Evolutionary conservation across 148 eudicot species (phyloP).

Genomic region (Heliamphora exappendiculata): DNA sequence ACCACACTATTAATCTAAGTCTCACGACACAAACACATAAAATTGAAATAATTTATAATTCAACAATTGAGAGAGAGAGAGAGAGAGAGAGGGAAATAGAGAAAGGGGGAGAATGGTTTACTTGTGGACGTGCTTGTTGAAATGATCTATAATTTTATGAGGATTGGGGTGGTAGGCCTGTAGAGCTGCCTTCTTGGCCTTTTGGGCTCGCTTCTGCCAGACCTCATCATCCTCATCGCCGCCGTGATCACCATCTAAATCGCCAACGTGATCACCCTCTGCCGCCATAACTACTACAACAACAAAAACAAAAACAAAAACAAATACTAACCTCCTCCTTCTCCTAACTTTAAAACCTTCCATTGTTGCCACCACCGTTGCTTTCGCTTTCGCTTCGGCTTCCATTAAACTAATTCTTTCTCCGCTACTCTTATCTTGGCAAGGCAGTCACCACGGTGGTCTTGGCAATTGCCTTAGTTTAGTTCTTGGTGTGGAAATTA

Average conservation of each 20-base stretch:
- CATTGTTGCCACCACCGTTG: neutral
- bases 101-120: conserved; percentile 8
- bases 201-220: conserved; percentile 34
- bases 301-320: conserved; percentile 24
- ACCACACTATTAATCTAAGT: too few relatives aligned
- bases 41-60: too few relatives aligned
- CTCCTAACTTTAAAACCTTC: conserved; percentile 12
- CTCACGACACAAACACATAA: too few relatives aligned
- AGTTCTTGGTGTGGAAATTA: neutral
- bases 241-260: conserved; percentile 29
- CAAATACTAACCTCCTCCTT: too few relatives aligned
- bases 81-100: neutral
- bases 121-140: conserved; percentile 28
- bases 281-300: conserved; percentile 15
- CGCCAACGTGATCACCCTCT: conserved; percentile 22
- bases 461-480: conserved; percentile 10
- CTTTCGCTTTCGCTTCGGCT: neutral
- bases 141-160: conserved; percentile 15
- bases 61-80: neutral
- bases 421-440: neutral
- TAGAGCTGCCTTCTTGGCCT: conserved; percentile 25
- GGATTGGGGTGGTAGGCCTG: conserved; percentile 38
- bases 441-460: conserved; percentile 7
- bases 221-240: conserved; percentile 31
- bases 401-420: neutral